Conservation (phyloP, 2,329 filamentous ascomycete genomes). For the Tolypocladium ovalisporum region DNA sequence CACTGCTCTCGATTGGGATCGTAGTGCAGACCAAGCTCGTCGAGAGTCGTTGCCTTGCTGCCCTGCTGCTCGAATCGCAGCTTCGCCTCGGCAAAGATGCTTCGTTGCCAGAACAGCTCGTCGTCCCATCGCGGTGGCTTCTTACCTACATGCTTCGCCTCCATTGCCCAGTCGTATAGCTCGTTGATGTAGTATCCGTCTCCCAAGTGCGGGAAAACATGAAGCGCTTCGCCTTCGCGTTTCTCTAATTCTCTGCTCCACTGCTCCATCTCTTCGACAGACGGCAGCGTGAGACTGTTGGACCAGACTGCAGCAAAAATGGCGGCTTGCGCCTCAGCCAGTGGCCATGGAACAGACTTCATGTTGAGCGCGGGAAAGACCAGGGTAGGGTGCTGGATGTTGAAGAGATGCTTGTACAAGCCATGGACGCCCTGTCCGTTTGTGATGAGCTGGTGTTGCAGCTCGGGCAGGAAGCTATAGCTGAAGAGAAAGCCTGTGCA, state of each 20-base stretch:
- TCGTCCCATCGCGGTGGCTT: constrained; percentile 61
- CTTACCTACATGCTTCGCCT: constrained; percentile 46
- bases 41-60: constrained; percentile 50
- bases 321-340: constrained; percentile 70
- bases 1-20: constrained; percentile 11
- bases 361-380: constrained; percentile 67
- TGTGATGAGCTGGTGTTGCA: constrained; percentile 44
- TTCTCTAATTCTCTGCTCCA: constrained; percentile 58
- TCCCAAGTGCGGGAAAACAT: constrained; percentile 18
- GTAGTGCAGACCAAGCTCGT: constrained; percentile 62
- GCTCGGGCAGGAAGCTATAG: constrained; percentile 55
- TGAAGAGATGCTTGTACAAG: constrained; percentile 72
- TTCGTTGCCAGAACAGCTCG: constrained; percentile 61
- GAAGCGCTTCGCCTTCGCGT: constrained; percentile 20
- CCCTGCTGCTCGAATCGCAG: constrained; percentile 59
- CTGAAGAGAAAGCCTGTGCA: constrained; percentile 86
- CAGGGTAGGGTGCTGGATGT: constrained; percentile 64
- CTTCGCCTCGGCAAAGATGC: constrained; percentile 58
- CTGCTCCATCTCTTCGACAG: constrained; percentile 48
- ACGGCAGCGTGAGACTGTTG: constrained; percentile 55
- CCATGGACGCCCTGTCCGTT: constrained; percentile 60
- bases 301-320: constrained; percentile 70
- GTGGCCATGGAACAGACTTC: constrained; percentile 78
- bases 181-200: constrained; percentile 63
- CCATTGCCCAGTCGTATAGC: constrained; percentile 49